A percentile compares a stretch with the other conserved stretches of the same genome.
These are phyloP conservation scores for Cercospora berteroae DNA, from an alignment of 2,329 filamentous ascomycete genomes.

Conservation along the genomic window DNA sequence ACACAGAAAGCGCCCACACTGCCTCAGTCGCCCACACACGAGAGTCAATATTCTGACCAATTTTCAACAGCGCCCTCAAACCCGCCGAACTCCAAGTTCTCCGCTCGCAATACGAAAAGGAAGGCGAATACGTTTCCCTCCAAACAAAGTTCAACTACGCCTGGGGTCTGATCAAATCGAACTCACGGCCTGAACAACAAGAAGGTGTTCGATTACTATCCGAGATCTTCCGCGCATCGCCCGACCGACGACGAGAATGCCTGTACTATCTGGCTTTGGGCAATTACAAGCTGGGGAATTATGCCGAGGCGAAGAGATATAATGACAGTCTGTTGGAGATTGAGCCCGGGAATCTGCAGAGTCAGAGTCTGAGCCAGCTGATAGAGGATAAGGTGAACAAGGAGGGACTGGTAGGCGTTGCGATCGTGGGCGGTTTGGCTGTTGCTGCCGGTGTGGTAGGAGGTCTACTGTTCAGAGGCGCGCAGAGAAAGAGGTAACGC, in stretches of 20 bases:
- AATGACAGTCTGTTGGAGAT: constrained; percentile 90
- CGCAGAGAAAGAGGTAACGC: constrained; percentile 40
- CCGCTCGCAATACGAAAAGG: constrained; percentile 91
- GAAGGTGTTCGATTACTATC: constrained; percentile 30
- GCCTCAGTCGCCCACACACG: no score
- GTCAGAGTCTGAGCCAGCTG: constrained; percentile 76
- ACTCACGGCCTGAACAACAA: constrained; percentile 63
- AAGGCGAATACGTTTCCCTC: constrained; percentile 92
- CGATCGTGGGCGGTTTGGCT: constrained; percentile 89
- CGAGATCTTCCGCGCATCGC: constrained; percentile 82
- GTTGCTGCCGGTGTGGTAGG: constrained; percentile 92
- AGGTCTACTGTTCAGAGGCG: constrained; percentile 76
- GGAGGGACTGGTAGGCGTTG: constrained; percentile 90
- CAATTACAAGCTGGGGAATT: constrained; percentile 98
- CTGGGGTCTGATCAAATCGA: constrained; percentile 97
- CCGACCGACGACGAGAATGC: constrained; percentile 92
- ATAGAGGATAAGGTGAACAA: constrained; percentile 96
- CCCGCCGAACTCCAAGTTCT: constrained; percentile 89
- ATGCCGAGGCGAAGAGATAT: constrained; percentile 88
- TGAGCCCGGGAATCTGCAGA: constrained; percentile 89
- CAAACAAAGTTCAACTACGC: constrained; percentile 99
- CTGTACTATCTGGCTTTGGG: constrained; percentile 96
- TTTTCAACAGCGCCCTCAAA: constrained; percentile 69
- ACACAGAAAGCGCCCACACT: background rate
- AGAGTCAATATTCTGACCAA: background rate